Evolutionary conservation across 1,139 yeast species (phyloP), one percentile per base, ranked within the genome.

Genomic region (Taphrina wiesneri): DNA sequence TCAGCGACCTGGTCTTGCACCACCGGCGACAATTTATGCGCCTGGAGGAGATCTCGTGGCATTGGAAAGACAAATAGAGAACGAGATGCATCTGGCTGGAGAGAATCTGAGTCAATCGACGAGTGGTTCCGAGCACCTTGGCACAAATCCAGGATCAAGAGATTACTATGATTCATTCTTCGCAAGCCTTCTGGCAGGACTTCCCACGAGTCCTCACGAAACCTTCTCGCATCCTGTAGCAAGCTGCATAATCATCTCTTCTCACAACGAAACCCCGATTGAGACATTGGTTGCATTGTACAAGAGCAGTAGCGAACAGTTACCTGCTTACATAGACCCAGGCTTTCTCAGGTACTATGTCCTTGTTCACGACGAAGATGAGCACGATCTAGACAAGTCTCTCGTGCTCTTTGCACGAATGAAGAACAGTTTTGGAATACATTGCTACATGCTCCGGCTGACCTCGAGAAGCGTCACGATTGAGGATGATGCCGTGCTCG

Each of bases 191-290:
- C 79, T 88, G 26, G 81, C 92, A 0, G 81, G 88, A 15, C 82
- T 84, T 43, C 82, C 82, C 26, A 79, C 89, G 4, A 85, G 90
- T 1, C 87, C 96, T 0, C 91, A 90, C 74, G 98, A 93, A 74
- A 86, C 93, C 1, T 87, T 92, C 74, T 87, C 90, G 71, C 98
- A 93, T 74, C 98, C 99, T 0, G 83, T 91, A 0, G 83, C 91
- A 0, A 90, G 92, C 63, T 76, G 92, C 19, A 81, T 91, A 64
- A 87, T 88, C 3, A 80, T 92, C 2, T 81, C 87, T 61, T 75
- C 80, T 30, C 70, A 73, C 32, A 75, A 74, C 56, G 72, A 73
- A 28, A 86, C 85, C 69, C 78, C 86, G 0, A 72, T 85, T 1
- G 86, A 83, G 15, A 74, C 78, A 4, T 75, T 86, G n/a, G 74